phyloP scores from a whole-genome alignment of 768 basidiomycete species.

The Mycena kentingensis region DNA sequence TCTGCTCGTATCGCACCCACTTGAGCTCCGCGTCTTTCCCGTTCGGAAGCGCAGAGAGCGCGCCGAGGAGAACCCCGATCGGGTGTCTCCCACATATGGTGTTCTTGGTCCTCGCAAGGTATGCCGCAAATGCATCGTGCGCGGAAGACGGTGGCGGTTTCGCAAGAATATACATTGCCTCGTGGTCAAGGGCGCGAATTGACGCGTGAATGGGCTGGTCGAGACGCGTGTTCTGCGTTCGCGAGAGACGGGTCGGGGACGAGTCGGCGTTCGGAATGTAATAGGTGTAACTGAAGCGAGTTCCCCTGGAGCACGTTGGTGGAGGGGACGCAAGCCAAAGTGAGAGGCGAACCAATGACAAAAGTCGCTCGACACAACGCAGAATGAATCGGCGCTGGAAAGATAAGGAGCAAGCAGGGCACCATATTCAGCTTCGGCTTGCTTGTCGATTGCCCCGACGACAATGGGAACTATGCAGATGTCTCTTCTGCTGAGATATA shows the following conservation, averaged over 20 bases:
- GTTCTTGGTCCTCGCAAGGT: constrained; percentile 78
- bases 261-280: constrained; percentile 70
- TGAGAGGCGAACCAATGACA: constrained; percentile 81
- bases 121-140: constrained; percentile 64
- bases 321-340: not conserved
- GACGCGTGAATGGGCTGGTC: constrained; percentile 77
- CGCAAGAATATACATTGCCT: constrained; percentile 77
- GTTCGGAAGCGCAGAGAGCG: constrained; percentile 55
- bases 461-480: constrained; percentile 88
- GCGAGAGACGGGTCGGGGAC: constrained; percentile 53
- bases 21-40: constrained; percentile 47
- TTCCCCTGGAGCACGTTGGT: constrained; percentile 56
- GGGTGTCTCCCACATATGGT: constrained; percentile 98
- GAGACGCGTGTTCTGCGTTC: constrained; percentile 38
- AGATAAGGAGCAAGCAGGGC: constrained; percentile 79
- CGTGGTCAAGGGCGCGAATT: constrained; percentile 81
- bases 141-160: constrained; percentile 57
- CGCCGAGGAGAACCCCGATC: constrained; percentile 88
- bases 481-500: constrained; percentile 50
- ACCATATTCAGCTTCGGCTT: constrained; percentile 66
- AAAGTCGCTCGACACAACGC: constrained; percentile 93
- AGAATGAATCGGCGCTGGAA: constrained; percentile 75
- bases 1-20: constrained; percentile 96
- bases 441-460: constrained; percentile 73
- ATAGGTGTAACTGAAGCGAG: constrained; percentile 82